Evolutionary conservation across 2,329 filamentous ascomycete species (phyloP), one percentile per base, ranked within the genome.

Genomic region (Xylariaceae sp.): DNA sequence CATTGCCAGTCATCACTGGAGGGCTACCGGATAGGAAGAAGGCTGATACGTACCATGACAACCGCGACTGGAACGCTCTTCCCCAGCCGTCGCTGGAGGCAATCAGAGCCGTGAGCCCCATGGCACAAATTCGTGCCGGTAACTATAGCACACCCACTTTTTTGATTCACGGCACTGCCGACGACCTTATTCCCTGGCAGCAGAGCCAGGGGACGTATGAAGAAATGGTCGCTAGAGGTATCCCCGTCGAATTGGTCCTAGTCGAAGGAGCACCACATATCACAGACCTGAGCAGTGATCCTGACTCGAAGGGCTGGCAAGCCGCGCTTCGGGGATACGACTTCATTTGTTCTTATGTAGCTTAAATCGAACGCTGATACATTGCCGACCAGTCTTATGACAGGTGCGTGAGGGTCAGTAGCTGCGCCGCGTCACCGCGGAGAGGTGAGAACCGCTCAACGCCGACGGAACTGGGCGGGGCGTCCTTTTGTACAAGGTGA

Each of bases 141-240:
- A 54, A 42, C 5, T 69, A 67, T 42, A 34, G 31, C 1, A 60
- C 60, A 41, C 66, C 67, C 16, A 69, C 67, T 0, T 70, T 63
- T 47, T 31, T 69, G 19, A 54, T 68, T 10, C 64, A 67, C 44
- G 59, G 60, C 9, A 64, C 58, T 0, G 50, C 45, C 2, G 65
- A 68, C 17, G 64, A 68, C 43, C 52, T 67, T 40, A 59, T 67
- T 16, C 64, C 64, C 9, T 66, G 55, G 58, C 55, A 55, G 33
- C 62, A 66, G 48, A 59, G 48, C 38, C 47, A 38, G 6, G 50
- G 38, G 9, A 65, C 61, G 39, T 51, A 61, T 33, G 38, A 60
- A 9, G 53, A 55, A 3, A 22, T 65, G 50, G 43, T 47, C 1
- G 54, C 50, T 12, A 39, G 22, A 11, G 54, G 54, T 2, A 44